Evolutionary conservation across 2,329 filamentous ascomycete genomes (phyloP).

Genomic region (Gyromitra esculenta): DNA sequence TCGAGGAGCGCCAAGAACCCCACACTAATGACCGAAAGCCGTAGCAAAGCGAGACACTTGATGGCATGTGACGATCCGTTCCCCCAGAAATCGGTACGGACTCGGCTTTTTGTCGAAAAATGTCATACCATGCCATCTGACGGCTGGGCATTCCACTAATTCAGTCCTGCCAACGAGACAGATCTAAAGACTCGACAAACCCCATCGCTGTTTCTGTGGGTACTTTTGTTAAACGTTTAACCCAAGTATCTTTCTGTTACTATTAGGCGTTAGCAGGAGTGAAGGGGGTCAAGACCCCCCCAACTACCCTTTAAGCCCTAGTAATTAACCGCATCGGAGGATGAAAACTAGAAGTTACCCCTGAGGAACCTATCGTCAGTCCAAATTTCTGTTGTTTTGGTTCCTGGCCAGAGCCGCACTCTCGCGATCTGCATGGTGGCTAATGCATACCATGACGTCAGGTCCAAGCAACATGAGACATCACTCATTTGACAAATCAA

Average conservation of each 20-base stretch:
- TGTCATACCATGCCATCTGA: neutral
- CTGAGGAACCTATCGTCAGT: neutral
- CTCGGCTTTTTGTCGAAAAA: slow-evolving; percentile 14
- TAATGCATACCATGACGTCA: neutral
- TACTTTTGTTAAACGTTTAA: neutral
- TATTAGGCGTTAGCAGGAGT: neutral
- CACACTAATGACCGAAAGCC: slow-evolving; percentile 38
- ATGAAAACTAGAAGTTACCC: neutral
- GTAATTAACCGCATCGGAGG: neutral
- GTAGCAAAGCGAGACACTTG: slow-evolving; percentile 40
- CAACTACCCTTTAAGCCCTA: neutral
- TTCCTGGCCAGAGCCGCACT: neutral
- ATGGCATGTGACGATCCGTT: slow-evolving; percentile 32
- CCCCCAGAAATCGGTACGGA: slow-evolving; percentile 25
- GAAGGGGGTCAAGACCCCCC: neutral
- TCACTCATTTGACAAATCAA: neutral
- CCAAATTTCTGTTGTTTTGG: neutral
- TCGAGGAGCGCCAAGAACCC: slow-evolving; percentile 38
- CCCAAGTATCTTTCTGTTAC: neutral
- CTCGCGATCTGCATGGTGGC: neutral
- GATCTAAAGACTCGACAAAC: too few species aligned
- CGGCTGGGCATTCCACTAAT: neutral
- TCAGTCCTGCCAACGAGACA: neutral
- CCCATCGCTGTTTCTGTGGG: too few species aligned
- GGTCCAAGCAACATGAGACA: neutral